phyloP scores from a whole-genome alignment of 192 early-diverging fungal species.

The Umbelopsis isabellina region DNA sequence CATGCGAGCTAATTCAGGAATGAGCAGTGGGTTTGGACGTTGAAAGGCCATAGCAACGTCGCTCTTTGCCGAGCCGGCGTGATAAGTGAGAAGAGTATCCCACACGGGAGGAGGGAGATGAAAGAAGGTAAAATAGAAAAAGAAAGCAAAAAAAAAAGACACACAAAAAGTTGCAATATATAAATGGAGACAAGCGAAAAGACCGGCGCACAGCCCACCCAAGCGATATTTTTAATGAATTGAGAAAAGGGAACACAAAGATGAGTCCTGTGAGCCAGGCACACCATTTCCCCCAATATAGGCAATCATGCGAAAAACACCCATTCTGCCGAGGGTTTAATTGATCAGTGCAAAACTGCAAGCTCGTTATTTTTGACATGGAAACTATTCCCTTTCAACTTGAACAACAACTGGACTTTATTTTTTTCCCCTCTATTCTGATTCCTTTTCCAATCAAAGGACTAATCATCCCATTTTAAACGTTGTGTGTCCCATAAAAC shows the following conservation, averaged over 20 bases:
- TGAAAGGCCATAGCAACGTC: slow-evolving; percentile 12
- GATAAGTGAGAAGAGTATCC: slow-evolving; percentile 4
- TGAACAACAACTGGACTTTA: background rate
- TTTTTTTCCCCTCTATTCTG: background rate
- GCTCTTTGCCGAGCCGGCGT: slow-evolving; percentile 17
- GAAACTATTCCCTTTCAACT: background rate
- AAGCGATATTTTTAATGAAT: too few species aligned
- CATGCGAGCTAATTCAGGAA: slow-evolving; percentile 34
- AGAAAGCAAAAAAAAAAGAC: slow-evolving; percentile 10
- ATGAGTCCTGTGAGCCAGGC: too few species aligned
- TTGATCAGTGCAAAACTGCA: too few species aligned
- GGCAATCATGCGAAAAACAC: too few species aligned
- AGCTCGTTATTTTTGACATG: too few species aligned
- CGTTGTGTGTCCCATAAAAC: too few species aligned
- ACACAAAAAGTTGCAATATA: background rate
- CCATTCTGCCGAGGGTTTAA: too few species aligned
- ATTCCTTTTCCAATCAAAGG: background rate
- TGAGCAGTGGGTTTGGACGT: slow-evolving; percentile 25
- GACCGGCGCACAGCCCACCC: background rate
- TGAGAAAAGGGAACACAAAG: too few species aligned
- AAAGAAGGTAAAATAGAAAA: slow-evolving; percentile 9
- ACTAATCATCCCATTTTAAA: too few species aligned
- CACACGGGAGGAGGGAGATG: background rate
- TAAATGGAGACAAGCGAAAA: background rate
- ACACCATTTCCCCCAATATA: too few species aligned